Conservation (phyloP, 1,284 basidiomycete genomes). For the Rhodotorula sp. region DNA sequence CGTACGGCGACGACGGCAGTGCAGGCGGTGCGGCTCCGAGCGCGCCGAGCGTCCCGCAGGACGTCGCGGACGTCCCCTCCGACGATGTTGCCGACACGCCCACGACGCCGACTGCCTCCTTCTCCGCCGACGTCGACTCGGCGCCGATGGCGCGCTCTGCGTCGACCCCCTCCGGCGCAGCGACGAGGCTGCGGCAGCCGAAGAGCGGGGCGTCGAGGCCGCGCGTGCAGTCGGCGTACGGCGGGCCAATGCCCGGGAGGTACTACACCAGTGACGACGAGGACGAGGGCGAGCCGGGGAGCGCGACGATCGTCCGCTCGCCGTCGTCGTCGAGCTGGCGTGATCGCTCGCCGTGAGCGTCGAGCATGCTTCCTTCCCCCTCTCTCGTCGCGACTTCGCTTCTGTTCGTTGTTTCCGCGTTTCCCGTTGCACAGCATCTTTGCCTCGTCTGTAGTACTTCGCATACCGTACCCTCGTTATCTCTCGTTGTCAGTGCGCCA, state of each 20-base stretch:
- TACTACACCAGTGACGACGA: slow-evolving; percentile 30
- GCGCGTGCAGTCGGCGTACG: slow-evolving; percentile 20
- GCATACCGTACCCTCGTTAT: too few relatives aligned
- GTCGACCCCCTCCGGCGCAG: slow-evolving; percentile 8
- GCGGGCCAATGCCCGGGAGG: neutral
- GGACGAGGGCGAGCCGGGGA: slow-evolving; percentile 29
- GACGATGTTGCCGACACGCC: slow-evolving; percentile 6
- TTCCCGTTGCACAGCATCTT: neutral
- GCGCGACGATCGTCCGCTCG: slow-evolving; percentile 26
- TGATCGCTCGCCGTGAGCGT: too few relatives aligned
- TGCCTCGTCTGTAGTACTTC: neutral
- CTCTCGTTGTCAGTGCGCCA: too few relatives aligned
- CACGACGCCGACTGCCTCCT: neutral
- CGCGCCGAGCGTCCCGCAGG: neutral
- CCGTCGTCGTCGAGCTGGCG: neutral
- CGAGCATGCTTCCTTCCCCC: neutral
- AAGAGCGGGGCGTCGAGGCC: neutral
- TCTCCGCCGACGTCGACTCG: neutral
- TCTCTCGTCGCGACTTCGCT: too few relatives aligned
- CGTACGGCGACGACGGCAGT: slow-evolving; percentile 24
- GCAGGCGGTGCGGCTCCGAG: neutral
- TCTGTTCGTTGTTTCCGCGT: too few relatives aligned
- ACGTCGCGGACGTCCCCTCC: slow-evolving; percentile 13
- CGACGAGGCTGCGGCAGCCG: neutral
- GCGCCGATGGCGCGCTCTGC: slow-evolving; percentile 18